Base-by-base conservation (phyloP, 2,329 filamentous ascomycete species). In the Furcasterigmium sp. region DNA sequence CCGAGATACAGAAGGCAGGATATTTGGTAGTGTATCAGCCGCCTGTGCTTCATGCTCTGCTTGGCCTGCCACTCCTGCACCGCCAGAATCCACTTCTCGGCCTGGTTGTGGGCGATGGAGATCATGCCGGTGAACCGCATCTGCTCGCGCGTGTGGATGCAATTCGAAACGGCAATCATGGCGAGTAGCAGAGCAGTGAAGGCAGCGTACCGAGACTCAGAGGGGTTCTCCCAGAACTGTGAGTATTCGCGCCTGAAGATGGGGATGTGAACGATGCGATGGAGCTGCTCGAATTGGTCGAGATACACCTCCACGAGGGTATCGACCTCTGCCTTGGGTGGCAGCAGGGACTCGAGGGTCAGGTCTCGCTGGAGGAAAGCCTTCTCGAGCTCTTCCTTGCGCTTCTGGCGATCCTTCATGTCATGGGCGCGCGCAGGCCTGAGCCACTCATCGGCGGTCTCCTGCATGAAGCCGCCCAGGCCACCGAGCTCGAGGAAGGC, bases 31-130 rank as follows among this genome's bases (percentile, higher is more conserved):
- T 82, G 76, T 13, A 82, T 73, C 19, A 82, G 68, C 36, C 70
- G 69, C 37, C 78, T 72, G 49, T 81, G 76, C 59, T 82, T 82
- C 56, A 80, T 73, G 56, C 78, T 81, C 60, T 82, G 78, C 28
- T 63, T 63, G 20, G 62, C 57, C 26, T 70, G 65, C 77, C 78
- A 82, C 25, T 62, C 61, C 43, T 81, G 77, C 48, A 71, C 75
- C 5, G 73, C 72, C 47, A 67, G 69, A 48, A 80, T 72, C 76
- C 77, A 81, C 42, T 66, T 70, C 56, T 78, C 69, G 11, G 76
- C 76, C 54, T 65, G 70, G 53, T 72, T 67, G 25, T 76, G 72
- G n/a, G 73, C 69, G 51, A 69, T 75, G 29, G 76, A 79, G 56
- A 78, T 73, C 63, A 80, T 71, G 51, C 76, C 76, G 25, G 78